Percentiles rank a stretch among this genome's conserved stretches.
Evolutionary conservation across 805 yeast species (phyloP).

Genomic region (Candida khao-thaluensis): DNA sequence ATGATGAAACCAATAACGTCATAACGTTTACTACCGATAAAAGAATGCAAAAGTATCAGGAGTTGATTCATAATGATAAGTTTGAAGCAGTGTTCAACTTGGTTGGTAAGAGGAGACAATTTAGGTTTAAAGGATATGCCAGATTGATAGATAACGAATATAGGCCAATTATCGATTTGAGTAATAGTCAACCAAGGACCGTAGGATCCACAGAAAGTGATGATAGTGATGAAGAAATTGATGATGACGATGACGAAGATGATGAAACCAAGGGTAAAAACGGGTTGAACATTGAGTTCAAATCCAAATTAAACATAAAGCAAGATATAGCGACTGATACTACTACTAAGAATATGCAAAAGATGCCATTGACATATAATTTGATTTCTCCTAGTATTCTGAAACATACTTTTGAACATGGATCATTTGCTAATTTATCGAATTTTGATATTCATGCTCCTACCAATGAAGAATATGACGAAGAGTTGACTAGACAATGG

Average conservation of each 20-base stretch:
- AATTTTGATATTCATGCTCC: conserved; percentile 44
- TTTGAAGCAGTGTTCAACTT: conserved; percentile 81
- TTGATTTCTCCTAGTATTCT: conserved; percentile 23
- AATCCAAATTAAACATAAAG: conserved; percentile 1
- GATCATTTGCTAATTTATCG: conserved; percentile 28
- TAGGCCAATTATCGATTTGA: conserved; percentile 33
- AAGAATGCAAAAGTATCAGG: conserved; percentile 62
- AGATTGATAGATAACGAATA: conserved; percentile 38
- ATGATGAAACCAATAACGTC: conserved; percentile 64
- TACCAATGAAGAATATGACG: conserved; percentile 61
- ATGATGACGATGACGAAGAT: conserved; percentile 5
- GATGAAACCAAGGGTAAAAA: not conserved
- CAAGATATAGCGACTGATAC: conserved; percentile 1
- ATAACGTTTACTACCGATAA: conserved; percentile 70
- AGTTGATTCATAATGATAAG: conserved; percentile 49
- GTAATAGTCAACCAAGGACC: conserved; percentile 27
- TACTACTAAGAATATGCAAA: conserved; percentile 6
- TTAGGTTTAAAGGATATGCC: conserved; percentile 68
- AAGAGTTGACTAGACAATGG: conserved; percentile 68
- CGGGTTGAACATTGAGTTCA: not conserved
- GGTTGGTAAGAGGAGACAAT: conserved; percentile 59
- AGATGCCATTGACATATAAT: conserved; percentile 23
- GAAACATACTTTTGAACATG: conserved; percentile 14
- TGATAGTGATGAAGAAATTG: conserved; percentile 2
- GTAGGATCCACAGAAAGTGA: conserved; percentile 12